Evolutionary conservation across 768 basidiomycete species (phyloP), one percentile per base, ranked within the genome.

Genomic region (Leucocoprinus leucothites): DNA sequence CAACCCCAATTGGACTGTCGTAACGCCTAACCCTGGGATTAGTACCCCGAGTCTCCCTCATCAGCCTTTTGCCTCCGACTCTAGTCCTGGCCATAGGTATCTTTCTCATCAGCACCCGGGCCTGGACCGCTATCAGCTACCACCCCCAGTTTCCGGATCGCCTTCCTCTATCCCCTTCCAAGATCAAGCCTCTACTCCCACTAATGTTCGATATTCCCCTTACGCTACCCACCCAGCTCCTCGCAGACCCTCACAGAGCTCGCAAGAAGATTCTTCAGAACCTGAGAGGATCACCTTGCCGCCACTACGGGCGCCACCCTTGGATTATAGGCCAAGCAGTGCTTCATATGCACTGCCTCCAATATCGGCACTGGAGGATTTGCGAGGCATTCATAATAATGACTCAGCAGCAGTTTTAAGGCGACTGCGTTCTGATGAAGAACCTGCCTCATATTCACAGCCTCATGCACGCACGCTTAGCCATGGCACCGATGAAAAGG

Each of bases 351-450:
- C 84, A 1, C 64, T 88, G 3, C 87, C 86, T 1, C 85, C 86
- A 0, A 87, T 88, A 53, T 83, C 86, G 6, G 81, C 85, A 0
- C 69, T 91, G 61, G 87, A 88, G 65, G 82, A 82, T 57, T 65
- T 84, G 47, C 75, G 84, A 8, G 82, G 82, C 2, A 68, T 79
- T 19, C 70, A 61, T 67, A 73, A 57, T 56, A 75, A 73, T 35
- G 85, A 88, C 63, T 82, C 86, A 0, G 81, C 83, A 3, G 82
- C 85, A 5, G 87, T 90, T 6, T 68, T 90, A 45, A 72, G 82
- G 51, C 77, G 88, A 24, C 68, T 90, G n/a, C 77, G 74, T 53
- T 74, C 78, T 58, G 81, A 84, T 19, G 84, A 85, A 48, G 74
- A 78, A 16, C 38, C 54, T 18, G 2, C 34, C 13, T 9, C 26